Conservation (phyloP, 2,329 filamentous ascomycete species). For the Xylaria sp. region DNA sequence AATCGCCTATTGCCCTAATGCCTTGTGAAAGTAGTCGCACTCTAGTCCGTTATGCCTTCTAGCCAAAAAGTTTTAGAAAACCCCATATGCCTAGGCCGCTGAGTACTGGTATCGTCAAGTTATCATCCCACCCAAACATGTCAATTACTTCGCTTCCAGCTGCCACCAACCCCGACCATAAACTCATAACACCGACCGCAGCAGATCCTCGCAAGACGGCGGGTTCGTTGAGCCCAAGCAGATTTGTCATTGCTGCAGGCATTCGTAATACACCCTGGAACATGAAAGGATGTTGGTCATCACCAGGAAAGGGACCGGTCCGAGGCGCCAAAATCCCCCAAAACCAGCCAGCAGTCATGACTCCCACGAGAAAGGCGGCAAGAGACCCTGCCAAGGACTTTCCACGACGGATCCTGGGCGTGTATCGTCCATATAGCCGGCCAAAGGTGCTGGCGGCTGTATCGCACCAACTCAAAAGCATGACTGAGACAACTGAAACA, state of each 20-base stretch:
- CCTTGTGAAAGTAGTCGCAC: conserved; percentile 28
- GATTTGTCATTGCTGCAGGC: conserved; percentile 67
- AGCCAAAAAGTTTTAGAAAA: conserved; percentile 88
- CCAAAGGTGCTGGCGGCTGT: conserved; percentile 96
- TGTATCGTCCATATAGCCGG: conserved; percentile 88
- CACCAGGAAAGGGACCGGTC: conserved; percentile 73
- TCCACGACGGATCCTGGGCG: conserved; percentile 82
- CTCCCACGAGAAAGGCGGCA: conserved; percentile 84
- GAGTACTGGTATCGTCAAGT: conserved; percentile 93
- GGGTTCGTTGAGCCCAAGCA: conserved; percentile 69
- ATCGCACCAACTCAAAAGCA: conserved; percentile 97
- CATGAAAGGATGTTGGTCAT: conserved; percentile 78
- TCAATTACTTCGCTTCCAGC: conserved; percentile 91
- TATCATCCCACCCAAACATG: conserved; percentile 95
- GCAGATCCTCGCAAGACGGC: conserved; percentile 74
- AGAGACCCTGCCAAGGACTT: conserved; percentile 92
- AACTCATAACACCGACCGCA: conserved; percentile 82
- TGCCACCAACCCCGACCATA: conserved; percentile 89
- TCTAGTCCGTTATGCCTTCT: conserved; percentile 44
- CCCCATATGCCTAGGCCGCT: conserved; percentile 91
- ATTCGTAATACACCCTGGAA: conserved; percentile 82
- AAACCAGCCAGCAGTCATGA: conserved; percentile 84
- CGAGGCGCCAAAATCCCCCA: conserved; percentile 86
- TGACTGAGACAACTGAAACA: conserved; percentile 85
- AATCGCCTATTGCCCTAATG: conserved; percentile 18